phyloP scores from a whole-genome alignment of 2,329 filamentous ascomycete species.

The Ophiognomonia clavigignenti-juglandacearum region DNA sequence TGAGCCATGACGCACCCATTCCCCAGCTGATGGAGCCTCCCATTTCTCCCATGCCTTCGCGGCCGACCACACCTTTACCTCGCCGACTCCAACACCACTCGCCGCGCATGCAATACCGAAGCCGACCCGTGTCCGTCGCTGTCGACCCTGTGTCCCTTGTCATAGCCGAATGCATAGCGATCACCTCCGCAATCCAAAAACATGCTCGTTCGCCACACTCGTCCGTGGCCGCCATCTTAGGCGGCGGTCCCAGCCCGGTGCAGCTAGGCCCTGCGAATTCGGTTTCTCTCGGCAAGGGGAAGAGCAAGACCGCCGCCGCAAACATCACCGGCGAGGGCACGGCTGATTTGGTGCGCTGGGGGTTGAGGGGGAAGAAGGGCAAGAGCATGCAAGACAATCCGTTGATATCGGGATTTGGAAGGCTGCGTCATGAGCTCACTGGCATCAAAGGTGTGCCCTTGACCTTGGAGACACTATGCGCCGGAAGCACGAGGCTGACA shows the following conservation, averaged over 20 bases:
- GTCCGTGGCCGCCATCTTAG: conserved; percentile 91
- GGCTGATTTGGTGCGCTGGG: conserved; percentile 69
- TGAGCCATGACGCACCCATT: conserved; percentile 21
- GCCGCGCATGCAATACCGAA: conserved; percentile 53
- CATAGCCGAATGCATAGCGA: conserved; percentile 97
- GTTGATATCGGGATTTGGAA: conserved; percentile 89
- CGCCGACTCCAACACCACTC: conserved; percentile 22
- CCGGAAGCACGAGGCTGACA: conserved; percentile 21
- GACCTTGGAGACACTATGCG: not conserved
- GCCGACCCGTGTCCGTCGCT: conserved; percentile 67
- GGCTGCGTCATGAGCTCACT: conserved; percentile 81
- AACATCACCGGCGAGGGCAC: conserved; percentile 34
- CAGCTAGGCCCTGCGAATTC: conserved; percentile 46
- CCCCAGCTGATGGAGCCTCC: conserved; percentile 21
- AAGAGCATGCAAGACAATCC: conserved; percentile 98
- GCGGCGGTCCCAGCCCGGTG: conserved; percentile 61
- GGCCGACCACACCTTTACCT: conserved; percentile 22
- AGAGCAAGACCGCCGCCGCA: conserved; percentile 35
- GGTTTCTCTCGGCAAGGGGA: conserved; percentile 32
- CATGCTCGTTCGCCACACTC: conserved; percentile 94
- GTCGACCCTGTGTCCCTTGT: conserved; percentile 89
- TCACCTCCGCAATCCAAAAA: conserved; percentile 97
- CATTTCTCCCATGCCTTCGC: conserved; percentile 18
- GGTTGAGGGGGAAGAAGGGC: conserved; percentile 86
- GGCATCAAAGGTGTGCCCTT: conserved; percentile 64